These are phyloP conservation scores for Colletotrichum abscissum DNA, from an alignment of 2,329 filamentous ascomycete species.

Conservation along the genomic window DNA sequence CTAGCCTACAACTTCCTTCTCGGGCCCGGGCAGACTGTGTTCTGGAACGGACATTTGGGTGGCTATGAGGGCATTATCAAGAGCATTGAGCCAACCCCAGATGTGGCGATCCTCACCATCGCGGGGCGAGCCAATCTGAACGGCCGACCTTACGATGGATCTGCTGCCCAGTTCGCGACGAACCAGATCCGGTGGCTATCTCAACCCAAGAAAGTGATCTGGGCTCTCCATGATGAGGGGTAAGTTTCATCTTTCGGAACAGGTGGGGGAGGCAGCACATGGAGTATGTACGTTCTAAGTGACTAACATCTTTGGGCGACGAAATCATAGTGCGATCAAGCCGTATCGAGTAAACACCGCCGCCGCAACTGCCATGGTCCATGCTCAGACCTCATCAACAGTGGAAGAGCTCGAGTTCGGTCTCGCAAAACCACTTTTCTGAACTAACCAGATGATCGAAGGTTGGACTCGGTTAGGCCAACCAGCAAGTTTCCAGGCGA, in stretches of 20 bases:
- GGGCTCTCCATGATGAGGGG: slow-evolving; percentile 16
- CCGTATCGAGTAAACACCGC: too few species aligned
- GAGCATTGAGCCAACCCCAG: neutral
- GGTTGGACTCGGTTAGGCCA: too few species aligned
- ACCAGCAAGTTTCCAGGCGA: too few species aligned
- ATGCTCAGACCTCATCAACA: too few species aligned
- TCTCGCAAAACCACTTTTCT: too few species aligned
- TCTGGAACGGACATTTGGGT: neutral
- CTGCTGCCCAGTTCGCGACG: slow-evolving; percentile 10
- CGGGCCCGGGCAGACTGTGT: neutral
- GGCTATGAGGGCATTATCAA: slow-evolving; percentile 10
- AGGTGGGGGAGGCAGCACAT: too few species aligned
- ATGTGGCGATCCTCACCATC: slow-evolving; percentile 3
- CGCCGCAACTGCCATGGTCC: too few species aligned
- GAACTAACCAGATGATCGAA: too few species aligned
- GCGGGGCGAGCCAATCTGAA: slow-evolving; percentile 14
- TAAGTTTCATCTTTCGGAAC: neutral
- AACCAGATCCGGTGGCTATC: slow-evolving; percentile 9
- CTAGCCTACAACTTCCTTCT: neutral
- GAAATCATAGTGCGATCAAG: too few species aligned
- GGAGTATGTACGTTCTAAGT: too few species aligned
- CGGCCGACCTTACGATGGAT: slow-evolving; percentile 12
- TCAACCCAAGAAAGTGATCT: neutral
- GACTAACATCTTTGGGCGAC: too few species aligned
- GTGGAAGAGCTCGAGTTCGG: too few species aligned